Conservation (phyloP, 2,329 filamentous ascomycete genomes). For the Colletotrichum nymphaeae region DNA sequence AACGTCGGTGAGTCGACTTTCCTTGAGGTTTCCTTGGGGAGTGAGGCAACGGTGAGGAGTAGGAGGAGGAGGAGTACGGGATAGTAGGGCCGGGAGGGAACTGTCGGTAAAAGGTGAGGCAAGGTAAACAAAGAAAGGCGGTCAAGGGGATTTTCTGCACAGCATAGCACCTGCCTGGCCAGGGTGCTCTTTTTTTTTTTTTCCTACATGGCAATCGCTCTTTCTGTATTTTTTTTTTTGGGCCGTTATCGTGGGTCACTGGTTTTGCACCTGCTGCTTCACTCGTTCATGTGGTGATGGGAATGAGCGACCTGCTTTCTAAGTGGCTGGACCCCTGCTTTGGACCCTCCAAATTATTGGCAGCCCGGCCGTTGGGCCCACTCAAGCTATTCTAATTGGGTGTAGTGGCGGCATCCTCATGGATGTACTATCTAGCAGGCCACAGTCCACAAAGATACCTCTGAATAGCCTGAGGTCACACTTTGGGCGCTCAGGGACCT, state of each 20-base stretch:
- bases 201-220: background rate
- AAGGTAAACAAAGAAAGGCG: constrained; percentile 26
- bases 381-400: background rate
- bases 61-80: background rate
- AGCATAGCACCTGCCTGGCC: background rate
- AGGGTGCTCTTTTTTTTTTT: constrained; percentile 5
- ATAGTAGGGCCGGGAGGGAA: background rate
- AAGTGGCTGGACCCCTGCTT: constrained; percentile 27
- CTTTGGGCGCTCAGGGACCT: constrained; percentile 15
- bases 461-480: background rate
- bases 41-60: background rate
- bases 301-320: constrained; percentile 25
- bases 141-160: constrained; percentile 17
- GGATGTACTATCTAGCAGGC: background rate
- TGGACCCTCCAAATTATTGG: constrained; percentile 4
- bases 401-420: background rate
- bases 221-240: background rate
- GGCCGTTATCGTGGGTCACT: constrained; percentile 21
- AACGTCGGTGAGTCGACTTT: constrained; percentile 10
- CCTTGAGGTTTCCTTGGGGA: background rate
- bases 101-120: background rate
- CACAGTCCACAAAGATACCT: background rate
- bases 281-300: constrained; percentile 34
- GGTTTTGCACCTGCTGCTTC: background rate
- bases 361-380: constrained; percentile 3